Evolutionary conservation across 176 grass and related monocot species (phyloP).

Genomic region (Themeda triandra): DNA sequence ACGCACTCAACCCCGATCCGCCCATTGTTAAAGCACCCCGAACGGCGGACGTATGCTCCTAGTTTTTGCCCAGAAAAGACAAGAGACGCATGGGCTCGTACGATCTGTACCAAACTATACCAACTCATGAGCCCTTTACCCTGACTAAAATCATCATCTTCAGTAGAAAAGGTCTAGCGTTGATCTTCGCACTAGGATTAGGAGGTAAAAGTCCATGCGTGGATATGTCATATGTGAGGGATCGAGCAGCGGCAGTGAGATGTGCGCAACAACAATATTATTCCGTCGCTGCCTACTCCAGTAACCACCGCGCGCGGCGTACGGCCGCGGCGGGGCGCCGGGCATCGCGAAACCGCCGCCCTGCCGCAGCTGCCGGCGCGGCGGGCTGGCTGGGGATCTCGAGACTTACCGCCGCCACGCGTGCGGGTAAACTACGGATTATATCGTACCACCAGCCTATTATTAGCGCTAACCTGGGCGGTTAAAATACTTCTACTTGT

Average conservation of each 20-base stretch:
- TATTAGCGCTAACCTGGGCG: not conserved
- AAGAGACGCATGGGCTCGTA: not conserved
- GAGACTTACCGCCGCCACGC: conserved; percentile 11
- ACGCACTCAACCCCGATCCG: not conserved
- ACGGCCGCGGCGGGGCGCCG: conserved; percentile 10
- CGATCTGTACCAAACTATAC: not conserved
- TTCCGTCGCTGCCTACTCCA: not conserved
- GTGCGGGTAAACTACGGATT: not conserved
- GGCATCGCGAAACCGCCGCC: conserved; percentile 37
- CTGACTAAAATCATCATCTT: not conserved
- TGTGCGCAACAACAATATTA: not conserved
- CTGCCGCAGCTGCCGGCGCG: not conserved
- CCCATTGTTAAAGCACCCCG: not conserved
- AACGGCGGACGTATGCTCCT: not conserved
- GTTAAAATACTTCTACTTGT: not conserved
- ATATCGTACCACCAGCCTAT: not conserved
- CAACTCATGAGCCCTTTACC: not conserved
- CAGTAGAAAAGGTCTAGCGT: not conserved
- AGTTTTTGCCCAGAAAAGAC: not conserved
- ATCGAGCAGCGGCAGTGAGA: not conserved
- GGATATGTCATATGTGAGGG: not conserved
- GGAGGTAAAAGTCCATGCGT: not conserved
- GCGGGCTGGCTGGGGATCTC: not conserved
- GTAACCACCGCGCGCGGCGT: not conserved
- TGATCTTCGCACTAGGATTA: too few relatives aligned